These are phyloP conservation scores for Fusarium domesticum DNA, from an alignment of 2,329 filamentous ascomycete species.

Conservation along the genomic window DNA sequence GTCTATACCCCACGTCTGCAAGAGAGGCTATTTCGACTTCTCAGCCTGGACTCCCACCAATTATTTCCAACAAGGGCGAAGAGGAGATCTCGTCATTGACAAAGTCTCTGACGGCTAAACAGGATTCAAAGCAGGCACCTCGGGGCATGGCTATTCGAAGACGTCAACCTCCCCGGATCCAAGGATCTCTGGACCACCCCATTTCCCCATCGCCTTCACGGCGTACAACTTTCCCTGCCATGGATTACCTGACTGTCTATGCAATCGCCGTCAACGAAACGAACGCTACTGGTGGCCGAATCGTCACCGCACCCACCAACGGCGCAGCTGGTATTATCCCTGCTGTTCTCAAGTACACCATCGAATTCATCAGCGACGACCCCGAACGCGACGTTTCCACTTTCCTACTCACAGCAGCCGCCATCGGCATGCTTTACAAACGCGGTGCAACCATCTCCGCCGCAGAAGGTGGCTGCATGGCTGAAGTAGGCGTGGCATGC, in stretches of 20 bases:
- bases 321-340: slow-evolving; percentile 51
- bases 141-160: slow-evolving; percentile 10
- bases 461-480: slow-evolving; percentile 52
- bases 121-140: slow-evolving; percentile 4
- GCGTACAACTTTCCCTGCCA: slow-evolving; percentile 47
- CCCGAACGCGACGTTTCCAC: slow-evolving; percentile 48
- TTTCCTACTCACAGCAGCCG: slow-evolving; percentile 48
- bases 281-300: slow-evolving; percentile 49
- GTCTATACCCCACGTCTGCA: slow-evolving; percentile 40
- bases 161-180: slow-evolving; percentile 39
- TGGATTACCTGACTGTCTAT: slow-evolving; percentile 51
- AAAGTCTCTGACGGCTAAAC: slow-evolving; percentile 2
- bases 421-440: slow-evolving; percentile 53
- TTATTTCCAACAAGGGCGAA: slow-evolving; percentile 6
- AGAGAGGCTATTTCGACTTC: slow-evolving; percentile 11
- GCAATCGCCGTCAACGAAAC: slow-evolving; percentile 53
- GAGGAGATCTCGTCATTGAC: slow-evolving; percentile 3
- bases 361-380: slow-evolving; percentile 51
- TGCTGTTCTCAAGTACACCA: slow-evolving; percentile 48
- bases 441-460: slow-evolving; percentile 51
- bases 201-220: slow-evolving; percentile 45
- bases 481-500: slow-evolving; percentile 51
- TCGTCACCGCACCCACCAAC: slow-evolving; percentile 51
- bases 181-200: slow-evolving; percentile 45
- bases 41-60: slow-evolving; percentile 8